Evolutionary conservation across 352 stramenopile species (phyloP).

Genomic region (Pythium periplocum): DNA sequence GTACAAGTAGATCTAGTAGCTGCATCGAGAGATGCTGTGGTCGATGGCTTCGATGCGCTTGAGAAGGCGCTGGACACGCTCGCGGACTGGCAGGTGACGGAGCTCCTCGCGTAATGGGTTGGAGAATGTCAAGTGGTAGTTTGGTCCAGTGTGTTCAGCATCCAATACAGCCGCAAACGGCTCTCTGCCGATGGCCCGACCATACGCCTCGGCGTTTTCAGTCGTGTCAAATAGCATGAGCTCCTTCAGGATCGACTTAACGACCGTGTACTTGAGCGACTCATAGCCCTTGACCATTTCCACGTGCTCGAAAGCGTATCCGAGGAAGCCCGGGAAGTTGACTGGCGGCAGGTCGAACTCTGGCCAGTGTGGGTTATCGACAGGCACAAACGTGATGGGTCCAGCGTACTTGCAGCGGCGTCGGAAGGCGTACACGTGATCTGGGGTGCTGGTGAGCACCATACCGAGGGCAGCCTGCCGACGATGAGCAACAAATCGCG

Average conservation of each 20-base stretch:
- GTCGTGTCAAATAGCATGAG: conserved; percentile 68
- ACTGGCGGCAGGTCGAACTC: conserved; percentile 38
- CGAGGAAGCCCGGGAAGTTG: conserved; percentile 45
- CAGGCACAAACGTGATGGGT: conserved; percentile 60
- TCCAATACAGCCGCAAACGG: conserved; percentile 44
- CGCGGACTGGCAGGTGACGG: conserved; percentile 32
- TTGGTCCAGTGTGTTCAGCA: conserved; percentile 10
- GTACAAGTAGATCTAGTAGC: neutral
- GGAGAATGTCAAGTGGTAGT: conserved; percentile 47
- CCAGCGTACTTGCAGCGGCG: conserved; percentile 37
- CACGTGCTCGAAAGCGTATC: conserved; percentile 69
- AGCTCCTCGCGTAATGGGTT: conserved; percentile 41
- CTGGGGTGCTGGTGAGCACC: conserved; percentile 50
- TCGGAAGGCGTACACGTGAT: conserved; percentile 59
- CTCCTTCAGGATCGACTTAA: conserved; percentile 71
- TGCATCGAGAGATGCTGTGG: conserved; percentile 20
- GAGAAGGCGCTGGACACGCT: conserved; percentile 30
- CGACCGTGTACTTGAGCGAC: conserved; percentile 49
- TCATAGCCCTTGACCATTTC: conserved; percentile 54
- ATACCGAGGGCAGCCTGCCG: conserved; percentile 57
- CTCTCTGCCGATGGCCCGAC: conserved; percentile 22
- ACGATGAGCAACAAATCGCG: conserved; percentile 45
- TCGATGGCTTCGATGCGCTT: conserved; percentile 38
- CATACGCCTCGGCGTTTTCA: conserved; percentile 42
- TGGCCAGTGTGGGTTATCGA: conserved; percentile 69